Conservation (phyloP, 2,329 filamentous ascomycete species). For the Penicillium freii region DNA sequence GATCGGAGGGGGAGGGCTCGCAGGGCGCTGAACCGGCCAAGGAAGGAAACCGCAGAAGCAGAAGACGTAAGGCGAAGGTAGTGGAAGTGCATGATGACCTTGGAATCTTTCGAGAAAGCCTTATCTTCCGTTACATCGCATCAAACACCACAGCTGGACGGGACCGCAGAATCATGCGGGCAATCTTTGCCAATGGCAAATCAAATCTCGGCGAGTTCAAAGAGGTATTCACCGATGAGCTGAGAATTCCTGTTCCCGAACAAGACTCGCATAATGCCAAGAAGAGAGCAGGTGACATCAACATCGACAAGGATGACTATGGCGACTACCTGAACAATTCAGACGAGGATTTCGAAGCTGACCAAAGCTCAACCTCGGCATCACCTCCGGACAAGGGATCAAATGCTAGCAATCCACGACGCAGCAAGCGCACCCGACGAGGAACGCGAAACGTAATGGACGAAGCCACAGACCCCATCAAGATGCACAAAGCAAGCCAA, state of each 20-base stretch:
- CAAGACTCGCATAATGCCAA: conserved; percentile 29
- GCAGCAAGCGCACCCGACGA: conserved; percentile 36
- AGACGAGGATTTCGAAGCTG: conserved; percentile 34
- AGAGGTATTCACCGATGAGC: conserved; percentile 46
- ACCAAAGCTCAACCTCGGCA: neutral
- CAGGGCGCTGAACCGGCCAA: neutral
- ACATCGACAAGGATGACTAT: conserved; percentile 47
- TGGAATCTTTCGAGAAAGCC: conserved; percentile 35
- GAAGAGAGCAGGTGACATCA: conserved; percentile 43
- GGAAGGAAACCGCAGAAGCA: conserved; percentile 2
- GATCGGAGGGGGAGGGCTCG: conserved; percentile 26
- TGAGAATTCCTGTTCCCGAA: conserved; percentile 35
- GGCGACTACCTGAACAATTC: conserved; percentile 47
- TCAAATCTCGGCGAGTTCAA: conserved; percentile 42
- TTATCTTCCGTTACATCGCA: conserved; percentile 46
- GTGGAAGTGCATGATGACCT: conserved; percentile 11
- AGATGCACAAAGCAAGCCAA: conserved; percentile 13
- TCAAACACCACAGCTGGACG: conserved; percentile 32
- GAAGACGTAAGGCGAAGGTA: neutral
- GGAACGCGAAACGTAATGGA: conserved; percentile 22
- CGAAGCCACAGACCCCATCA: conserved; percentile 1
- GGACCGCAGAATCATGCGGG: conserved; percentile 44
- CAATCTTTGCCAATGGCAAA: conserved; percentile 49
- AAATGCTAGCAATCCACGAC: conserved; percentile 20
- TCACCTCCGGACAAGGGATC: conserved; percentile 10